phyloP scores from a whole-genome alignment of 805 yeast species.

The Saccharomycopsis sp. region DNA sequence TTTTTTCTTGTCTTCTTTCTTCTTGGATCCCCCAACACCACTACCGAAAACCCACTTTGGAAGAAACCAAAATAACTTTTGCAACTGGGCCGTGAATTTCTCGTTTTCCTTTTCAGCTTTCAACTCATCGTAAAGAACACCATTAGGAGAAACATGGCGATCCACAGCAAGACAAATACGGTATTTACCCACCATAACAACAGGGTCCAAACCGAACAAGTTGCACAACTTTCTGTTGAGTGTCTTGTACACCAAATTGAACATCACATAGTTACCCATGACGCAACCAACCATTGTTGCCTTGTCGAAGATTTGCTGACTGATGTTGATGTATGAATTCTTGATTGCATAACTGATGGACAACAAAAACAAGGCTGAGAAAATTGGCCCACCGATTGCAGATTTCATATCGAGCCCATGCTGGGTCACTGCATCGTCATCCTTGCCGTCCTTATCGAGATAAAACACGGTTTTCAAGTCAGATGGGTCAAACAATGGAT shows the following conservation, averaged over 20 bases:
- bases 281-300: slow-evolving; percentile 31
- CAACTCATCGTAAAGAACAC: slow-evolving; percentile 30
- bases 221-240: slow-evolving; percentile 27
- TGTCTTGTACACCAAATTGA: slow-evolving; percentile 25
- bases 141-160: slow-evolving; percentile 30
- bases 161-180: slow-evolving; percentile 33
- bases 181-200: slow-evolving; percentile 30
- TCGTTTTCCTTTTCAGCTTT: slow-evolving; percentile 26
- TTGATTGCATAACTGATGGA: slow-evolving; percentile 32
- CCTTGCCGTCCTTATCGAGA: slow-evolving; percentile 14
- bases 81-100: slow-evolving; percentile 2
- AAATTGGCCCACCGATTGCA: slow-evolving; percentile 37
- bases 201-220: slow-evolving; percentile 25
- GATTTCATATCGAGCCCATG: slow-evolving; percentile 23
- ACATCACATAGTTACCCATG: slow-evolving; percentile 28
- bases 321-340: slow-evolving; percentile 26
- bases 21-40: not conserved
- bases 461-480: slow-evolving; percentile 29
- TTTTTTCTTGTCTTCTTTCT: slow-evolving; percentile 15
- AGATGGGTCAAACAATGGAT: slow-evolving; percentile 35
- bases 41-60: slow-evolving; percentile 7
- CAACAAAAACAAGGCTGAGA: slow-evolving; percentile 33
- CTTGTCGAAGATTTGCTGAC: slow-evolving; percentile 29
- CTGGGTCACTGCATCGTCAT: slow-evolving; percentile 6
- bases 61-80: not conserved